Evolutionary conservation across 2,329 filamentous ascomycete genomes (phyloP).

Genomic region (Calonectria montana): DNA sequence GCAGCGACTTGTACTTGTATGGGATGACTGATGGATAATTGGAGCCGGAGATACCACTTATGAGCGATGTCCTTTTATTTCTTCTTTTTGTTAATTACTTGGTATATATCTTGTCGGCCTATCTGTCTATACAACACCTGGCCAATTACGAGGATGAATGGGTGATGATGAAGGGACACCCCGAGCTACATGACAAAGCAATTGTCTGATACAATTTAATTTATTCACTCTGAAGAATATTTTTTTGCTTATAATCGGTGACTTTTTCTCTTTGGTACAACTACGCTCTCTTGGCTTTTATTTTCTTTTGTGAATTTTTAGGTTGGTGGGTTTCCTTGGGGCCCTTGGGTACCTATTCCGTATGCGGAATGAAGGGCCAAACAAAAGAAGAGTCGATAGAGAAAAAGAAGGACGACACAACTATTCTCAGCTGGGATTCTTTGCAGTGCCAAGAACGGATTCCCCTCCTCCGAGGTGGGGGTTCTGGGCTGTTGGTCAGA

Average conservation of each 20-base stretch:
- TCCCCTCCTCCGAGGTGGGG: background rate
- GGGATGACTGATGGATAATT: slow-evolving; percentile 22
- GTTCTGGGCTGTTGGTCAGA: background rate
- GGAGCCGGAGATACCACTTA: slow-evolving; percentile 42
- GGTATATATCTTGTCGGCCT: slow-evolving; percentile 20
- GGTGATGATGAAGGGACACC: slow-evolving; percentile 22
- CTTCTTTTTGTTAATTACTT: slow-evolving; percentile 32
- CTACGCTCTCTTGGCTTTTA: no score
- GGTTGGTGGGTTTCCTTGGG: background rate
- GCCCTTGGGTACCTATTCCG: background rate
- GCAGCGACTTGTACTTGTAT: slow-evolving; percentile 37
- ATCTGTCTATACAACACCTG: slow-evolving; percentile 16
- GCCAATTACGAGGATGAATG: slow-evolving; percentile 22
- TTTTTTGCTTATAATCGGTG: background rate
- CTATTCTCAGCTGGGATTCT: background rate
- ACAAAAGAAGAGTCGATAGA: background rate
- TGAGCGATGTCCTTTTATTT: slow-evolving; percentile 37
- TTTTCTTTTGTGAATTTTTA: background rate
- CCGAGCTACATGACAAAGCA: slow-evolving; percentile 32
- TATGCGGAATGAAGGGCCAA: background rate
- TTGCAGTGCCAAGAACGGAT: background rate
- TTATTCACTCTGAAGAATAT: background rate
- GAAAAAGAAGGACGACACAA: no score
- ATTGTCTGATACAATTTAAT: slow-evolving; percentile 24
- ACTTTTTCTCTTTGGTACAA: no score